Conservation (phyloP, 306 rosid species). For the Rosa chinensis region DNA sequence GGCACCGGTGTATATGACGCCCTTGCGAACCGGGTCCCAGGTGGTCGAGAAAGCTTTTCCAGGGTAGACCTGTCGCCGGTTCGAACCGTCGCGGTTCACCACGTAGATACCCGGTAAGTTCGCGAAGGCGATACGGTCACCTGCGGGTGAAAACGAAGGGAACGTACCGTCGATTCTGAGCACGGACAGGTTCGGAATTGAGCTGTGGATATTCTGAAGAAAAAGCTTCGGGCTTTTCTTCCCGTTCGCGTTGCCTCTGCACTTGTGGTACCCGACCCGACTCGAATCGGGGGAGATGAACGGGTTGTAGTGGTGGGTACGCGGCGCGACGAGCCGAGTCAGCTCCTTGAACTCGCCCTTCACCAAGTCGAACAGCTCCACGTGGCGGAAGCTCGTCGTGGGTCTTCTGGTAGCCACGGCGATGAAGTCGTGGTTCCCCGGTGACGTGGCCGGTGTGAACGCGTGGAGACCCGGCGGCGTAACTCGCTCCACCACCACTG, state of each 20-base stretch:
- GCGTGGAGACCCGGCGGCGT: conserved; percentile 85
- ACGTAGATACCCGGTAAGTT: conserved; percentile 65
- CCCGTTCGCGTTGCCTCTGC: conserved; percentile 52
- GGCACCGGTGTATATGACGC: conserved; percentile 56
- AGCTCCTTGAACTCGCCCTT: conserved; percentile 61
- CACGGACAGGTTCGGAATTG: conserved; percentile 49
- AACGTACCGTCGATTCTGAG: conserved; percentile 68
- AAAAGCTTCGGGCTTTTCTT: conserved; percentile 29
- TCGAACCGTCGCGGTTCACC: conserved; percentile 67
- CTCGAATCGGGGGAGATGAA: conserved; percentile 65
- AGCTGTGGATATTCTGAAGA: conserved; percentile 59
- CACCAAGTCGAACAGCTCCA: conserved; percentile 58
- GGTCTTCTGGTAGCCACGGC: conserved; percentile 82
- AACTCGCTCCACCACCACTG: conserved; percentile 61
- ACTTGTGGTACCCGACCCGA: conserved; percentile 78
- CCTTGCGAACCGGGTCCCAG: conserved; percentile 70
- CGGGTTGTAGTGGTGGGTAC: conserved; percentile 76
- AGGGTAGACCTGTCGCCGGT: conserved; percentile 43
- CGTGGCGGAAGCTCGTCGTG: conserved; percentile 60
- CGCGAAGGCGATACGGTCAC: conserved; percentile 59
- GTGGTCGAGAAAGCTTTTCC: conserved; percentile 57
- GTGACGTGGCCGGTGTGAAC: conserved; percentile 81
- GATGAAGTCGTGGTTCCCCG: conserved; percentile 65
- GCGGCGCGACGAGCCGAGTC: conserved; percentile 60
- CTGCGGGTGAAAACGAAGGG: conserved; percentile 69